Percentiles rank a stretch among this genome's conserved stretches.
phyloP scores from a whole-genome alignment of 306 rosid genomes.

The Mucuna pruriens region DNA sequence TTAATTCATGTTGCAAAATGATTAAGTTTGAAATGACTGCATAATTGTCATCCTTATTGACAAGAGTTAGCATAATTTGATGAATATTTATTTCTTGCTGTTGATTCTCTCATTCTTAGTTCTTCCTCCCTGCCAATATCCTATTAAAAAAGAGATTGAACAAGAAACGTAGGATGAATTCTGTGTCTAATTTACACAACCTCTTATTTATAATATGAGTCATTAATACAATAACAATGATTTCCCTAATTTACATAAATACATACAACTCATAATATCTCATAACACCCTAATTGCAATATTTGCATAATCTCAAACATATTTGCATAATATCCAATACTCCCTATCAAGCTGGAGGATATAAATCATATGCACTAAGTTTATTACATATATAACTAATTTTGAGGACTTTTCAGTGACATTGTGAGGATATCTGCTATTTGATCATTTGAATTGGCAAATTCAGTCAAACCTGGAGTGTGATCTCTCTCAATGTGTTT shows the following conservation, averaged over 20 bases:
- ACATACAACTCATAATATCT: not conserved
- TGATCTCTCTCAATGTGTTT: not conserved
- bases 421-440: not conserved
- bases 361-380: not conserved
- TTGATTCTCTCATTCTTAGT: not conserved
- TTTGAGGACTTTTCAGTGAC: not conserved
- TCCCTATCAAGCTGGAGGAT: not conserved
- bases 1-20: slow-evolving; percentile 16
- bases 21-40: slow-evolving; percentile 2
- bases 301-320: not conserved
- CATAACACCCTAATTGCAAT: not conserved
- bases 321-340: not conserved
- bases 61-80: not conserved
- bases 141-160: not conserved
- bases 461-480: no score
- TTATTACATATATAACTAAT: not conserved
- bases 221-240: not conserved
- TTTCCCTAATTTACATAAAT: not conserved
- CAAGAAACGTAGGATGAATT: not conserved
- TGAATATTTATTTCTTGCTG: not conserved
- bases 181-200: not conserved
- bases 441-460: not conserved
- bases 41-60: not conserved
- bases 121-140: not conserved
- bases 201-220: not conserved